These are phyloP conservation scores for Arabidopsis hybrid DNA, from an alignment of 441 rosid species.

Conservation along the genomic window DNA sequence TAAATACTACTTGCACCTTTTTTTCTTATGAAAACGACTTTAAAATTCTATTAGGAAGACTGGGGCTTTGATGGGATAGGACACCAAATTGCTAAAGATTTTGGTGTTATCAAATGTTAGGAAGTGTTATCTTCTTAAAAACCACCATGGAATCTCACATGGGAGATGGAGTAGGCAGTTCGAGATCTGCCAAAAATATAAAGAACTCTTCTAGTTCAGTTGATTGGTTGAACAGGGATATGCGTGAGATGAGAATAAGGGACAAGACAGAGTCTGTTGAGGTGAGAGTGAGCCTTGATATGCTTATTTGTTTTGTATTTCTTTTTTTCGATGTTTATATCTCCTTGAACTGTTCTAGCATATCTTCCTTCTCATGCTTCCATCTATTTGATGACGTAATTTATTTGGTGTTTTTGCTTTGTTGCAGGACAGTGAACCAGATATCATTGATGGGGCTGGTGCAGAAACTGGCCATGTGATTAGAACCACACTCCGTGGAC, in stretches of 20 bases:
- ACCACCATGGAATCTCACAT: slow-evolving; percentile 75
- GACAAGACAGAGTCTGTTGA: slow-evolving; percentile 80
- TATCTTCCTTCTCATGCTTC: too few relatives aligned
- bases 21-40: slow-evolving; percentile 23
- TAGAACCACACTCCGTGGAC: slow-evolving; percentile 83
- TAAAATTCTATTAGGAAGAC: slow-evolving; percentile 51
- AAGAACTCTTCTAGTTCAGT: slow-evolving; percentile 86
- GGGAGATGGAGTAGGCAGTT: slow-evolving; percentile 93
- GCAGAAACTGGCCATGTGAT: slow-evolving; percentile 94
- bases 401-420: background rate
- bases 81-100: slow-evolving; percentile 41
- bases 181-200: slow-evolving; percentile 79
- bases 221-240: slow-evolving; percentile 92
- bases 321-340: background rate
- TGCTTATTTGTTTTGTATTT: background rate
- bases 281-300: slow-evolving; percentile 85
- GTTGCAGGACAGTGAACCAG: slow-evolving; percentile 91
- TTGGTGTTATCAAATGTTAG: slow-evolving; percentile 50
- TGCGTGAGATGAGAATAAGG: slow-evolving; percentile 88
- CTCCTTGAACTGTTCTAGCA: background rate
- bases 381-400: background rate
- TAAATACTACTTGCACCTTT: slow-evolving; percentile 19
- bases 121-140: slow-evolving; percentile 31
- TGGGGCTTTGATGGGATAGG: slow-evolving; percentile 50
- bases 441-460: slow-evolving; percentile 86